Percentiles rank a stretch among this genome's conserved stretches.
These are phyloP conservation scores for Scorias spongiosa DNA, from an alignment of 2,329 filamentous ascomycete species.

Conservation along the genomic window DNA sequence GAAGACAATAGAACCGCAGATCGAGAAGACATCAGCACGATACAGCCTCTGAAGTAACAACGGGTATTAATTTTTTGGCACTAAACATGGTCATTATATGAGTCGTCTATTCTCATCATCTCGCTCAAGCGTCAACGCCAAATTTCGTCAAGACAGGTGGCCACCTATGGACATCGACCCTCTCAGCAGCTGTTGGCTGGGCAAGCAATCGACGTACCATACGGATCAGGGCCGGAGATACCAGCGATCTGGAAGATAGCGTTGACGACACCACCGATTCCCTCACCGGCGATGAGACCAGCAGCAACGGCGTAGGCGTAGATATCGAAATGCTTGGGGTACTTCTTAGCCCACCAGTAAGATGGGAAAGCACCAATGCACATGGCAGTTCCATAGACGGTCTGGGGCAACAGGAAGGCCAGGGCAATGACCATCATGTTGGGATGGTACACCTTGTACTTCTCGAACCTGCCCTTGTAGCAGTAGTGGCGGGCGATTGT, in stretches of 20 bases:
- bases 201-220: conserved; percentile 29
- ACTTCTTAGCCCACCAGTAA: conserved; percentile 40
- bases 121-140: no score
- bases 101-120: no score
- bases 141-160: no score
- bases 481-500: conserved; percentile 41
- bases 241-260: conserved; percentile 35
- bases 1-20: no score
- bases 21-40: no score
- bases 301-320: conserved; percentile 44
- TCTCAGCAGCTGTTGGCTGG: conserved; percentile 21
- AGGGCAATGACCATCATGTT: conserved; percentile 49
- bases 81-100: no score
- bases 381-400: conserved; percentile 44
- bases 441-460: conserved; percentile 41
- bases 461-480: conserved; percentile 37
- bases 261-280: conserved; percentile 48
- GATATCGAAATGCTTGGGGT: conserved; percentile 38
- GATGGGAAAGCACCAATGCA: conserved; percentile 39
- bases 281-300: conserved; percentile 48
- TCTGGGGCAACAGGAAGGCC: conserved; percentile 42
- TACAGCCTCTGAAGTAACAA: no score
- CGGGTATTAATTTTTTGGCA: no score
- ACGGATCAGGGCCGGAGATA: conserved; percentile 24
- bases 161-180: no score